Conservation (phyloP, 148 eudicot species). For the Agrostemma githago region DNA sequence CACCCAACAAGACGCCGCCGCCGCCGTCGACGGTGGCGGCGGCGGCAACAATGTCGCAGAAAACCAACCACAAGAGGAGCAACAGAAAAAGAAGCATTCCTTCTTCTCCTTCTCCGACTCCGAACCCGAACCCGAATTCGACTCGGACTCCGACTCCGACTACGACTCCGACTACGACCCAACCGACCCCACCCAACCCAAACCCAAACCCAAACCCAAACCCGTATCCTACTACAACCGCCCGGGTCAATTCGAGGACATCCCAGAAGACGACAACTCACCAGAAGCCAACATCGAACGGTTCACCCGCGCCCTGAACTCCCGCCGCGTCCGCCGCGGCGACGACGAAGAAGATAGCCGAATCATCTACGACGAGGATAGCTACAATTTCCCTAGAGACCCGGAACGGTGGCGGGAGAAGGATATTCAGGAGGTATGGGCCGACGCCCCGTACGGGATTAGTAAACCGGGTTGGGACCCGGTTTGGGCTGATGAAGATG, state of each 20-base stretch:
- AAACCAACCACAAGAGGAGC: not conserved
- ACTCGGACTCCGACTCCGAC: slow-evolving; percentile 9
- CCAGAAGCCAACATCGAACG: slow-evolving; percentile 37
- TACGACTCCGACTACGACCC: slow-evolving; percentile 3
- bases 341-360: slow-evolving; percentile 22
- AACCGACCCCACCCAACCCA: not conserved
- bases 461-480: slow-evolving; percentile 85
- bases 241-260: slow-evolving; percentile 19
- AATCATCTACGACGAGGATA: slow-evolving; percentile 27
- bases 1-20: no score
- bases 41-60: no score
- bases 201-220: slow-evolving; percentile 11
- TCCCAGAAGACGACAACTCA: slow-evolving; percentile 27
- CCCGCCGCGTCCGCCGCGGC: slow-evolving; percentile 21
- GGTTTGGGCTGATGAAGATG: slow-evolving; percentile 55
- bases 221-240: slow-evolving; percentile 18
- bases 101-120: not conserved
- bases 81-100: not conserved
- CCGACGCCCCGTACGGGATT: slow-evolving; percentile 49
- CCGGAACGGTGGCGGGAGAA: slow-evolving; percentile 69
- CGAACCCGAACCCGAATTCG: not conserved
- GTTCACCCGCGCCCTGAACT: slow-evolving; percentile 28
- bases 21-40: no score
- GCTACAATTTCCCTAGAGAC: slow-evolving; percentile 57
- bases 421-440: slow-evolving; percentile 74